phyloP scores from a whole-genome alignment of 1,284 basidiomycete species.

The Fereydounia khargensis region DNA sequence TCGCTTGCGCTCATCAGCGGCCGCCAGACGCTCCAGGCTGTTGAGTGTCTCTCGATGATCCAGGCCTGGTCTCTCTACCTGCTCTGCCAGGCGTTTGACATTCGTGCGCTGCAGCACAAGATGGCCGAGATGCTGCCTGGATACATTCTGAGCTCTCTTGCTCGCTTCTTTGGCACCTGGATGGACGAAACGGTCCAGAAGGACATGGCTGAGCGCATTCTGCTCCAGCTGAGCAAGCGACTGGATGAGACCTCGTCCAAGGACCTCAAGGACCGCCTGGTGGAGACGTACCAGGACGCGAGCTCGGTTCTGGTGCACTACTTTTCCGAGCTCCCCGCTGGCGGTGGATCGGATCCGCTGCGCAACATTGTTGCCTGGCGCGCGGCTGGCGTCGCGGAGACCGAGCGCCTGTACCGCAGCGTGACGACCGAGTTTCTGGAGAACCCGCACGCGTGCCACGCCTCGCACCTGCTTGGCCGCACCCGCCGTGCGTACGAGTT shows the following conservation, averaged over 20 bases:
- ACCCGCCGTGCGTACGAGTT: slow-evolving; percentile 44
- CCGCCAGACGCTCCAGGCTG: slow-evolving; percentile 35
- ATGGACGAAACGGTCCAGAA: slow-evolving; percentile 34
- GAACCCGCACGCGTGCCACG: slow-evolving; percentile 43
- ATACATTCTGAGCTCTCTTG: slow-evolving; percentile 21
- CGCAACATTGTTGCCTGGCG: slow-evolving; percentile 48
- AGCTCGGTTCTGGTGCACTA: slow-evolving; percentile 41
- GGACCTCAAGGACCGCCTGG: slow-evolving; percentile 36
- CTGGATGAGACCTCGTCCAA: slow-evolving; percentile 46
- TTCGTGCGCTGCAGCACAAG: slow-evolving; percentile 43
- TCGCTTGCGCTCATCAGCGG: slow-evolving; percentile 41
- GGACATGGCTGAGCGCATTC: slow-evolving; percentile 25
- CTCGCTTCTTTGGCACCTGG: slow-evolving; percentile 42
- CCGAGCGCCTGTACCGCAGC: slow-evolving; percentile 30
- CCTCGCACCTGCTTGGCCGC: slow-evolving; percentile 37
- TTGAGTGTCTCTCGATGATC: slow-evolving; percentile 43
- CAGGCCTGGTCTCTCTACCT: slow-evolving; percentile 48
- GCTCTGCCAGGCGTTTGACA: slow-evolving; percentile 49
- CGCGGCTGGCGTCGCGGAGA: slow-evolving; percentile 30
- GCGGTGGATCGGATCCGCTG: slow-evolving; percentile 46
- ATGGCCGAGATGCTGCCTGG: slow-evolving; percentile 25
- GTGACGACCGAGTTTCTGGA: slow-evolving; percentile 43
- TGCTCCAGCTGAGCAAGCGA: slow-evolving; percentile 33
- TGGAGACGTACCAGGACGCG: slow-evolving; percentile 43
- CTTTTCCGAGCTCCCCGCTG: slow-evolving; percentile 41